phyloP scores from a whole-genome alignment of 2,329 filamentous ascomycete genomes.

The Botryotinia narcissicola region DNA sequence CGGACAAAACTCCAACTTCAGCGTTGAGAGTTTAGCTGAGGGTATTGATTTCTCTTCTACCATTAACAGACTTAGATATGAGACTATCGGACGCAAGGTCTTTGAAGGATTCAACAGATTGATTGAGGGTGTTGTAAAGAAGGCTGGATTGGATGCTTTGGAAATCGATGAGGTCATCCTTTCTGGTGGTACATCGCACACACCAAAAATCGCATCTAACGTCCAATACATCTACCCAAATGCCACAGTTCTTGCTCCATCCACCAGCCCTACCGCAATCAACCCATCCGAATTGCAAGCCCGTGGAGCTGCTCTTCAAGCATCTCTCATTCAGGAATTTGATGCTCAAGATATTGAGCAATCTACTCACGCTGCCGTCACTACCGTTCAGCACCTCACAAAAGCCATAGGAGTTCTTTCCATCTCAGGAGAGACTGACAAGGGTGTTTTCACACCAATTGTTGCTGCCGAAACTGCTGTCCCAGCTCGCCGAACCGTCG shows the following conservation, averaged over 20 bases:
- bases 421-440: conserved; percentile 54
- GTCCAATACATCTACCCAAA: conserved; percentile 77
- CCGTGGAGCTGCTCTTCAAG: conserved; percentile 91
- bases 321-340: conserved; percentile 90
- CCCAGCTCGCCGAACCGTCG: conserved; percentile 80
- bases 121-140: conserved; percentile 81
- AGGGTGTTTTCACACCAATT: conserved; percentile 75
- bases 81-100: conserved; percentile 81
- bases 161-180: conserved; percentile 95
- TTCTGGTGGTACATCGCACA: conserved; percentile 88
- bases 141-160: conserved; percentile 86
- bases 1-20: conserved; percentile 85
- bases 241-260: conserved; percentile 77
- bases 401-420: conserved; percentile 86
- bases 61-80: conserved; percentile 90
- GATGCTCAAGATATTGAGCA: conserved; percentile 92
- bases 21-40: conserved; percentile 84
- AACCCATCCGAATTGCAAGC: conserved; percentile 91
- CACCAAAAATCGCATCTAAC: conserved; percentile 84
- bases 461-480: conserved; percentile 84
- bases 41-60: conserved; percentile 89
- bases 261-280: conserved; percentile 73
- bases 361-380: conserved; percentile 92
- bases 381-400: conserved; percentile 84
- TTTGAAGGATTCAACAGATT: conserved; percentile 86